Evolutionary conservation across 495 filamentous ascomycete genomes (phyloP), one percentile per base, ranked within the genome.

Genomic region (Daldinia childiae): DNA sequence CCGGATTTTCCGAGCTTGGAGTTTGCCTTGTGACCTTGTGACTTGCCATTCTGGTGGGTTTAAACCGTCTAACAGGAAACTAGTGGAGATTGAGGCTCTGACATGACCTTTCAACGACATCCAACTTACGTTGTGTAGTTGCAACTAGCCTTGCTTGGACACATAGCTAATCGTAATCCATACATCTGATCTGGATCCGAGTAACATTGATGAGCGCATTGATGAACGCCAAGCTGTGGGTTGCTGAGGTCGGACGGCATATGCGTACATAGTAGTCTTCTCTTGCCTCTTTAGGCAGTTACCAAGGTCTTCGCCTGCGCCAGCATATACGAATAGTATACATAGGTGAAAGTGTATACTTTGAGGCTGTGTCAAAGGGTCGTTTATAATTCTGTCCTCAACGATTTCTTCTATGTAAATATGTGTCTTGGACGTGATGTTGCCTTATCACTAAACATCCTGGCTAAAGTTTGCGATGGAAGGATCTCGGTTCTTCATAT

Each of bases 201-300:
- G 68, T 71, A 50, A 52, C 64, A 71, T 63, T 43, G 56, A 64
- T 68, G 72, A 71, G 59, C 72, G 51, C 62, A 74, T 68, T 63
- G 55, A 66, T 64, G 67, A 55, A 30, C 51, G 72, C 67, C 66
- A 70, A 67, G 71, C 30, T 54, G 43, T 39, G 62, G 60, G 32
- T 61, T 60, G 39, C 59, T 71, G 39, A 54, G 45, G 52, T 55
- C 15, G 17, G 48, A 61, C 39, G 62, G 58, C 51, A n/a, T 43
- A 12, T 52, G 27, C 58, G 19, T 30, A 58, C 51, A 27, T 30
- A n/a, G 57, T 58, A 30, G 57, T 48, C 30, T 67, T 59, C 62
- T 67, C 63, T 74, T 74, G 72, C 72, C 72, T 63, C 38, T 60
- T 71, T 61, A 74, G 72, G 72, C 66, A 74, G 71, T 59, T 74